Percentiles rank a stretch among this genome's conserved stretches.
Conservation (phyloP, 176 grass and related monocot genomes). For the Cymbopogon citratus region DNA sequence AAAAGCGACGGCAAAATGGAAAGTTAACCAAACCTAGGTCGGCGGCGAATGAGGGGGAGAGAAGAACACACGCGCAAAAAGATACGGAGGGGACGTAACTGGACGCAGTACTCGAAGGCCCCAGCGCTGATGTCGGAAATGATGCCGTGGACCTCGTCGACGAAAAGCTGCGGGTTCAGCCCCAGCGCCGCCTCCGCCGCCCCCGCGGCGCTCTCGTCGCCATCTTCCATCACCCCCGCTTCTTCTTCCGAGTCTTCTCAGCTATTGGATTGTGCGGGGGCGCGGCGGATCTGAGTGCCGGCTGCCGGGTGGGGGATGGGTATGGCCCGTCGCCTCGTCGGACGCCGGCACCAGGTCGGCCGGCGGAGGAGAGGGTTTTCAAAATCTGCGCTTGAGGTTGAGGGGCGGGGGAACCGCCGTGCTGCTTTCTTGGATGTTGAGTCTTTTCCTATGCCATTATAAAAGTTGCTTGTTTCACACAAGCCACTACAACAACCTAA, state of each 20-base stretch:
- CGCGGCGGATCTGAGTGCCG: not conserved
- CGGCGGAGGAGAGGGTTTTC: too few relatives aligned
- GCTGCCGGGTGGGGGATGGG: not conserved
- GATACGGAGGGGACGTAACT: slow-evolving; percentile 18
- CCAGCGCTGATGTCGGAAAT: slow-evolving; percentile 1
- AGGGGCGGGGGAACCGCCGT: too few relatives aligned
- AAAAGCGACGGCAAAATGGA: not conserved
- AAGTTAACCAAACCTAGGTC: not conserved
- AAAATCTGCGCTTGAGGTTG: too few relatives aligned
- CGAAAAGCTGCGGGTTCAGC: slow-evolving; percentile 22
- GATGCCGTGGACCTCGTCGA: slow-evolving; percentile 31
- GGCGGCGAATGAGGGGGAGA: not conserved
- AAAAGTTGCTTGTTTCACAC: too few relatives aligned
- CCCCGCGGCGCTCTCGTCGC: not conserved
- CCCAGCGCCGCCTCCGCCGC: slow-evolving; percentile 37
- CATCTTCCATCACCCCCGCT: slow-evolving; percentile 7
- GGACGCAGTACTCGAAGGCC: slow-evolving; percentile 38
- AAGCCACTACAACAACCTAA: too few relatives aligned
- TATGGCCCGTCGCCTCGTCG: too few relatives aligned
- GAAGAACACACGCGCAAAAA: not conserved
- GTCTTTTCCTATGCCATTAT: too few relatives aligned
- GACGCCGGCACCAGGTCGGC: too few relatives aligned
- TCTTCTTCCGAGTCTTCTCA: not conserved
- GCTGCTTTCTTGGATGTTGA: too few relatives aligned
- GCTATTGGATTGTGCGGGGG: not conserved